phyloP scores from a whole-genome alignment of 768 basidiomycete species.

The Obba rivulosa region DNA sequence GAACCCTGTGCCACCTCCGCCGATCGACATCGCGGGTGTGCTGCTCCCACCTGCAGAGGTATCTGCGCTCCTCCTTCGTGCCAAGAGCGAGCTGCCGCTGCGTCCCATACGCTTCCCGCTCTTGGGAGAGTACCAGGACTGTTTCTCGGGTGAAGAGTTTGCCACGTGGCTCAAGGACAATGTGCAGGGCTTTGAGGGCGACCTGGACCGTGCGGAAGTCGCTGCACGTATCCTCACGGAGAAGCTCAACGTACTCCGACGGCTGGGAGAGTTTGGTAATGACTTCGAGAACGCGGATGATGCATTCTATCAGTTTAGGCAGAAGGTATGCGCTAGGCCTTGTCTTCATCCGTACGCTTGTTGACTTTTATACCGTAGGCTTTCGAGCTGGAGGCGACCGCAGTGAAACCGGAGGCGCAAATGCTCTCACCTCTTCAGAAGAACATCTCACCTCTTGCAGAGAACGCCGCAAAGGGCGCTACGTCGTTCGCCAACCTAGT shows the following conservation, averaged over 20 bases:
- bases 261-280: conserved; percentile 81
- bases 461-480: conserved; percentile 63
- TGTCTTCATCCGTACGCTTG: not conserved
- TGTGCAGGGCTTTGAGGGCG: conserved; percentile 73
- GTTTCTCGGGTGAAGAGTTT: conserved; percentile 88
- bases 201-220: conserved; percentile 74
- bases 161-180: conserved; percentile 78
- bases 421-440: conserved; percentile 24
- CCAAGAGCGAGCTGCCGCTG: conserved; percentile 66
- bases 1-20: conserved; percentile 37
- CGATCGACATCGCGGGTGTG: conserved; percentile 73
- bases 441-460: conserved; percentile 36
- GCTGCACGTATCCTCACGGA: conserved; percentile 51
- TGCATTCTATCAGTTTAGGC: conserved; percentile 80
- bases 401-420: conserved; percentile 19
- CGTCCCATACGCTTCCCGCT: conserved; percentile 71
- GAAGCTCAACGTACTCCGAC: conserved; percentile 52
- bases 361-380: conserved; percentile 39
- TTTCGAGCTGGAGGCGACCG: conserved; percentile 46
- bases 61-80: conserved; percentile 64
- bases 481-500: conserved; percentile 66
- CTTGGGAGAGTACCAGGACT: conserved; percentile 78
- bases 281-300: conserved; percentile 73
- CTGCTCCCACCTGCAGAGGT: conserved; percentile 59
- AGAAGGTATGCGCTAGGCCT: conserved; percentile 47